Conservation (phyloP, 768 basidiomycete species). For the Amanita fuliginea region DNA sequence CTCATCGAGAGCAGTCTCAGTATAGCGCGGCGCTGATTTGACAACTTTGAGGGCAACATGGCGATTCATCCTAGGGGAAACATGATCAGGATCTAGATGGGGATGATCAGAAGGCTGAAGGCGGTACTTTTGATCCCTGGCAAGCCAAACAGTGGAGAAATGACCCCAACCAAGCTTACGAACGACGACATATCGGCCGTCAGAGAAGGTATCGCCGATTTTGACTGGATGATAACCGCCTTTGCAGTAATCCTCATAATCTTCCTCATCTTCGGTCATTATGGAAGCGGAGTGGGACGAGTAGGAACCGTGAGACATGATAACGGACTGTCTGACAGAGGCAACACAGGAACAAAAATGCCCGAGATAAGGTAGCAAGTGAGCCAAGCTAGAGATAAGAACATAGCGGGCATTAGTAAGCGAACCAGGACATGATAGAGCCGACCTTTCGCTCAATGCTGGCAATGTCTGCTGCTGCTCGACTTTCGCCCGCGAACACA, state of each 20-base stretch:
- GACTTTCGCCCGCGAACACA: neutral
- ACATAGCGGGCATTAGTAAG: neutral
- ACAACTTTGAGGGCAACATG: conserved; percentile 99
- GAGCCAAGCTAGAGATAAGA: conserved; percentile 4
- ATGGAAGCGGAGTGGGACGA: conserved; percentile 65
- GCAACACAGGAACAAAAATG: neutral
- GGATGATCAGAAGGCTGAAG: conserved; percentile 3
- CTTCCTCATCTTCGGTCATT: conserved; percentile 89
- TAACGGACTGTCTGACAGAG: conserved; percentile 9
- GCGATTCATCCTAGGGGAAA: conserved; percentile 61
- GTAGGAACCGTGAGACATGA: conserved; percentile 65
- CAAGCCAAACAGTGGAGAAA: conserved; percentile 90
- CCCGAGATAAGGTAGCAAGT: conserved; percentile 7
- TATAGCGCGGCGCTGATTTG: conserved; percentile 94
- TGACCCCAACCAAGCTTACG: conserved; percentile 95
- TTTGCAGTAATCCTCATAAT: conserved; percentile 78
- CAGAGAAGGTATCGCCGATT: conserved; percentile 85
- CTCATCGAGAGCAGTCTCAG: conserved; percentile 96
- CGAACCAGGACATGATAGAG: neutral
- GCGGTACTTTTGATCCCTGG: conserved; percentile 68
- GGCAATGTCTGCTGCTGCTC: neutral
- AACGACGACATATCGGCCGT: conserved; percentile 81
- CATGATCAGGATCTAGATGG: conserved; percentile 1
- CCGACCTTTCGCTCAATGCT: neutral
- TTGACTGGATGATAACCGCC: conserved; percentile 90